These are phyloP conservation scores for Cyclaneusma minus DNA, from an alignment of 2,329 filamentous ascomycete species.

Conservation along the genomic window DNA sequence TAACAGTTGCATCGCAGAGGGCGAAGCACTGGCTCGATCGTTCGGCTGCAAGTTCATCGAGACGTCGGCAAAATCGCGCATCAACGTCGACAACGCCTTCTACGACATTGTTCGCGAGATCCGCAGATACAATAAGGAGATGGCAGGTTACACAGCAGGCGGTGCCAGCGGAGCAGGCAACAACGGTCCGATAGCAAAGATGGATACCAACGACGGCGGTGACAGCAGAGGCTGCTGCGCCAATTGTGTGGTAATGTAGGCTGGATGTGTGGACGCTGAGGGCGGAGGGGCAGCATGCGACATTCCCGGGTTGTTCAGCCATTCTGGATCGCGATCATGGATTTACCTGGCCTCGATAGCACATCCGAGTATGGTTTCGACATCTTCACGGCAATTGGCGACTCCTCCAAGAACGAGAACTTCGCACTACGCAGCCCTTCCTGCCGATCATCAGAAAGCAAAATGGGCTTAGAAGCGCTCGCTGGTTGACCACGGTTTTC, in stretches of 20 bases:
- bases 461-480: too few relatives aligned
- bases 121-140: conserved; percentile 94
- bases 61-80: conserved; percentile 93
- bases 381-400: too few relatives aligned
- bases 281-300: too few relatives aligned
- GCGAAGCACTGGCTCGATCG: conserved; percentile 66
- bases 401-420: too few relatives aligned
- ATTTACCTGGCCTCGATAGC: too few relatives aligned
- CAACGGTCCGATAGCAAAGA: conserved; percentile 50
- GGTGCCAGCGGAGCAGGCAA: conserved; percentile 45
- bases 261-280: too few relatives aligned
- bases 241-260: conserved; percentile 79
- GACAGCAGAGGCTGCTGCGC: conserved; percentile 62
- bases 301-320: too few relatives aligned
- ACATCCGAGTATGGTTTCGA: too few relatives aligned
- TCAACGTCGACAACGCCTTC: conserved; percentile 97
- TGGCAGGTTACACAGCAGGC: conserved; percentile 70
- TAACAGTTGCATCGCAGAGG: conserved; percentile 45
- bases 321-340: too few relatives aligned
- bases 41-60: conserved; percentile 99
- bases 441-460: too few relatives aligned
- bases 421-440: too few relatives aligned
- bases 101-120: conserved; percentile 98
- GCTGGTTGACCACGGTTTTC: too few relatives aligned
- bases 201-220: conserved; percentile 61